Conservation (phyloP, 108 stramenopile species). For the Fistulifera pelliculosa region DNA sequence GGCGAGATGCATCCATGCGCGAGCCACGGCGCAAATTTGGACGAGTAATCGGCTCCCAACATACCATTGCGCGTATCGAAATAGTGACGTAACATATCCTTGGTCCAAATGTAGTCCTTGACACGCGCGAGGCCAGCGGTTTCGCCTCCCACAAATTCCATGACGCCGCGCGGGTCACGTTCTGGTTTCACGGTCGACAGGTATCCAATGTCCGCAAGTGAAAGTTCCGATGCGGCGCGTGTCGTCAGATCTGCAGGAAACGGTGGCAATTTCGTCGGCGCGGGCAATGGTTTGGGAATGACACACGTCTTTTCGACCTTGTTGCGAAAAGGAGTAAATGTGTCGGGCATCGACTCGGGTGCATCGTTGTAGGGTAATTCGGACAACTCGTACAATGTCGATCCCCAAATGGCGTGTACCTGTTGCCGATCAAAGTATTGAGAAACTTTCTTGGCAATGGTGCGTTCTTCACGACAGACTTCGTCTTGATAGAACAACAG, state of each 20-base stretch:
- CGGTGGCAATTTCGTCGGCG: slow-evolving; percentile 34
- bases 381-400: slow-evolving; percentile 79
- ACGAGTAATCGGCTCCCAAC: slow-evolving; percentile 88
- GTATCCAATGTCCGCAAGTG: slow-evolving; percentile 70
- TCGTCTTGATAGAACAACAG: slow-evolving; percentile 44
- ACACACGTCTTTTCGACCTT: slow-evolving; percentile 83
- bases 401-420: slow-evolving; percentile 79
- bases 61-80: slow-evolving; percentile 97
- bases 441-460: slow-evolving; percentile 45
- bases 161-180: slow-evolving; percentile 54
- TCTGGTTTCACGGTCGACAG: slow-evolving; percentile 31
- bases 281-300: slow-evolving; percentile 53
- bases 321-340: slow-evolving; percentile 89
- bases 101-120: slow-evolving; percentile 89
- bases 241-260: not conserved
- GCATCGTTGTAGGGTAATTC: slow-evolving; percentile 66
- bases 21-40: slow-evolving; percentile 95
- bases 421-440: slow-evolving; percentile 11
- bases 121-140: slow-evolving; percentile 74
- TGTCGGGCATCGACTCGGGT: slow-evolving; percentile 65
- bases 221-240: not conserved
- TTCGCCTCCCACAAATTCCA: slow-evolving; percentile 92
- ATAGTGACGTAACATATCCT: slow-evolving; percentile 80
- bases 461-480: slow-evolving; percentile 63
- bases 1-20: slow-evolving; percentile 89